These are phyloP conservation scores for Ilyonectria robusta DNA, from an alignment of 2,329 filamentous ascomycete species.

Conservation along the genomic window DNA sequence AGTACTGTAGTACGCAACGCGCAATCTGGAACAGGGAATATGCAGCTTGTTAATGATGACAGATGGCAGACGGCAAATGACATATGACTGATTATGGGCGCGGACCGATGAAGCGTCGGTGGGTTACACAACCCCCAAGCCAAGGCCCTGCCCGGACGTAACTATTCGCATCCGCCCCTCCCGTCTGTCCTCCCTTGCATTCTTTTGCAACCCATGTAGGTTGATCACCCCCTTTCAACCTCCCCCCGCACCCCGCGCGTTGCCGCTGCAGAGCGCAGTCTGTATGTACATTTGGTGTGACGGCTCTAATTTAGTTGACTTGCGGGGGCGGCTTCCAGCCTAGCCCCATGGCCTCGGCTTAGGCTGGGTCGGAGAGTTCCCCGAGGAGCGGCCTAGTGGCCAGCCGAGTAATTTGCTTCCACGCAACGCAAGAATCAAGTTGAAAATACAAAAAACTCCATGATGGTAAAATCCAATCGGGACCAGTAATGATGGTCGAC, in stretches of 20 bases:
- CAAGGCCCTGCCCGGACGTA: background rate
- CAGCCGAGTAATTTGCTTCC: conserved; percentile 22
- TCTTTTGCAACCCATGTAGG: conserved; percentile 38
- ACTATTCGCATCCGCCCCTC: conserved; percentile 21
- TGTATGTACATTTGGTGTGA: conserved; percentile 33
- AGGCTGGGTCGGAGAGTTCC: conserved; percentile 37
- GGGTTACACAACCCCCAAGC: conserved; percentile 4
- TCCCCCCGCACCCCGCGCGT: conserved; percentile 36
- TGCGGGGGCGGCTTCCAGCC: conserved; percentile 41
- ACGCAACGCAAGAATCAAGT: conserved; percentile 17
- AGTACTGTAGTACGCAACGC: background rate
- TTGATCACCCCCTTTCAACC: conserved; percentile 19
- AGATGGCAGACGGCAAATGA: conserved; percentile 13
- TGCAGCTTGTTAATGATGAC: conserved; percentile 4
- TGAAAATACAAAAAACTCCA: conserved; percentile 32
- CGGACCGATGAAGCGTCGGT: background rate
- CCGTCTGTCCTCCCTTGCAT: background rate
- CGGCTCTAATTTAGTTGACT: conserved; percentile 42
- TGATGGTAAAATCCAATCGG: conserved; percentile 31
- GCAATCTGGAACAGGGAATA: background rate
- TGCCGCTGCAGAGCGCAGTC: conserved; percentile 32
- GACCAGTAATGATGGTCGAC: conserved; percentile 8
- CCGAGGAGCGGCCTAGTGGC: conserved; percentile 30
- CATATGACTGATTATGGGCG: conserved; percentile 12
- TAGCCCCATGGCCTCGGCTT: conserved; percentile 26